Conservation (phyloP, 1,139 yeast genomes). For the Yamadazyma jaroonii region DNA sequence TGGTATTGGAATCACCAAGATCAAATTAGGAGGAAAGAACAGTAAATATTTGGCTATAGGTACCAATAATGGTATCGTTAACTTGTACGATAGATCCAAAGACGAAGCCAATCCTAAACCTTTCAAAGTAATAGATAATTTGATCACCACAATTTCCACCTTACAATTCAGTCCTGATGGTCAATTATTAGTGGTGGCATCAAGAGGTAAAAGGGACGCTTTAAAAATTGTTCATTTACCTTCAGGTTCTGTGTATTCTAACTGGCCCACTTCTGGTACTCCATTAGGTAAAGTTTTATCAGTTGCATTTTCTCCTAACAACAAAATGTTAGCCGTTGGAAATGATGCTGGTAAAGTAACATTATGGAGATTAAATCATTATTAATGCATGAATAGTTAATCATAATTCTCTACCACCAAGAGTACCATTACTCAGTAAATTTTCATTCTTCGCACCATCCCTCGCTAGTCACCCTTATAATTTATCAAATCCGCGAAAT, state of each 20-base stretch:
- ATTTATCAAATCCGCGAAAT: not conserved
- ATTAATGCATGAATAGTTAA: constrained; percentile 23
- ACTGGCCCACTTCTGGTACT: constrained; percentile 98
- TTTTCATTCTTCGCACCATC: not conserved
- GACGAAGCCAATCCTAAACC: constrained; percentile 27
- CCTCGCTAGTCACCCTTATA: not conserved
- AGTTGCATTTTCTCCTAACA: constrained; percentile 76
- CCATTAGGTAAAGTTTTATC: constrained; percentile 92
- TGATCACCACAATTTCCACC: constrained; percentile 77
- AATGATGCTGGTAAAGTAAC: constrained; percentile 90
- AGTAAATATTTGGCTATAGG: constrained; percentile 90
- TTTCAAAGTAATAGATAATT: constrained; percentile 65
- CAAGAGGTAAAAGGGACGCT: constrained; percentile 84
- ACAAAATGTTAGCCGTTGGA: constrained; percentile 84
- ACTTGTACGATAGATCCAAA: constrained; percentile 65
- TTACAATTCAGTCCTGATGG: constrained; percentile 83
- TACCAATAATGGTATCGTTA: constrained; percentile 84
- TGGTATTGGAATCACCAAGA: constrained; percentile 77
- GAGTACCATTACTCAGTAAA: not conserved
- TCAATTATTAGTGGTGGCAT: constrained; percentile 81
- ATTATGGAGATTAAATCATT: constrained; percentile 85
- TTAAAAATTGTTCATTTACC: constrained; percentile 86
- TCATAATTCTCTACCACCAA: not conserved
- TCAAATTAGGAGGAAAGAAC: constrained; percentile 75
- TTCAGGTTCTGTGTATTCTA: constrained; percentile 77